Percentiles rank a stretch among this genome's conserved stretches.
These are phyloP conservation scores for Aspergillus novoparasiticus DNA, from an alignment of 2,329 filamentous ascomycete genomes.

Conservation along the genomic window DNA sequence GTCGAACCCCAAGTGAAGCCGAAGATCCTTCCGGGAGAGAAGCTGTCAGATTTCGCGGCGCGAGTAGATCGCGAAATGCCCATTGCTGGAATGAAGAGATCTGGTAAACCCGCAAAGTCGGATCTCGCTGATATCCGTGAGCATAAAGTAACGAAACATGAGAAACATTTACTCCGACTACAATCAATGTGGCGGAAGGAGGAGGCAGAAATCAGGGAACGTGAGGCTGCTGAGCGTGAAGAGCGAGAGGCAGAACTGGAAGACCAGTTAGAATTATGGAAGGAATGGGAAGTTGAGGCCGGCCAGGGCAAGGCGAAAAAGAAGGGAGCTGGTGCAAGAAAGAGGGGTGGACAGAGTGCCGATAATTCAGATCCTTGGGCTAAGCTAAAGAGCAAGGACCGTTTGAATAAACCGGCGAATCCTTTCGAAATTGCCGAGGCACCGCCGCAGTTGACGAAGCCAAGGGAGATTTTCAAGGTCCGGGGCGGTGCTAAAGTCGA, in stretches of 20 bases:
- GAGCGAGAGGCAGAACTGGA: slow-evolving; percentile 64
- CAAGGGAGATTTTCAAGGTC: slow-evolving; percentile 66
- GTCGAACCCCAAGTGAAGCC: slow-evolving; percentile 43
- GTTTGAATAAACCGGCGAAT: slow-evolving; percentile 37
- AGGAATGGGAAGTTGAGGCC: slow-evolving; percentile 61
- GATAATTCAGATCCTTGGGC: slow-evolving; percentile 78
- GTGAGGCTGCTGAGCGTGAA: slow-evolving; percentile 76
- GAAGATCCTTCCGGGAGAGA: slow-evolving; percentile 81
- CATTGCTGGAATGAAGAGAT: slow-evolving; percentile 69
- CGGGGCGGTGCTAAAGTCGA: slow-evolving; percentile 66
- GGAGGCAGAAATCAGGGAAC: slow-evolving; percentile 62
- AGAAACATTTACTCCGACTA: slow-evolving; percentile 71
- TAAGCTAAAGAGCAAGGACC: slow-evolving; percentile 64
- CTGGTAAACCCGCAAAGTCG: slow-evolving; percentile 31
- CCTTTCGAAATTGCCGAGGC: slow-evolving; percentile 65
- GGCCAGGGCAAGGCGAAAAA: slow-evolving; percentile 55
- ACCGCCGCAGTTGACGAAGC: slow-evolving; percentile 71
- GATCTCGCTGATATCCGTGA: slow-evolving; percentile 44
- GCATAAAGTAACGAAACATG: slow-evolving; percentile 75
- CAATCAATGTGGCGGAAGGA: slow-evolving; percentile 61
- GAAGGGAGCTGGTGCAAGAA: slow-evolving; percentile 46
- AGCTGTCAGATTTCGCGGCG: slow-evolving; percentile 75
- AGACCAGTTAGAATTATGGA: slow-evolving; percentile 66
- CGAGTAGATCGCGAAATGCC: slow-evolving; percentile 86
- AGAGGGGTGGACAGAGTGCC: slow-evolving; percentile 49